A percentile compares a stretch with the other conserved stretches of the same genome.
These are phyloP conservation scores for Globisporangium recalcitrans DNA, from an alignment of 352 stramenopile genomes.

Conservation along the genomic window DNA sequence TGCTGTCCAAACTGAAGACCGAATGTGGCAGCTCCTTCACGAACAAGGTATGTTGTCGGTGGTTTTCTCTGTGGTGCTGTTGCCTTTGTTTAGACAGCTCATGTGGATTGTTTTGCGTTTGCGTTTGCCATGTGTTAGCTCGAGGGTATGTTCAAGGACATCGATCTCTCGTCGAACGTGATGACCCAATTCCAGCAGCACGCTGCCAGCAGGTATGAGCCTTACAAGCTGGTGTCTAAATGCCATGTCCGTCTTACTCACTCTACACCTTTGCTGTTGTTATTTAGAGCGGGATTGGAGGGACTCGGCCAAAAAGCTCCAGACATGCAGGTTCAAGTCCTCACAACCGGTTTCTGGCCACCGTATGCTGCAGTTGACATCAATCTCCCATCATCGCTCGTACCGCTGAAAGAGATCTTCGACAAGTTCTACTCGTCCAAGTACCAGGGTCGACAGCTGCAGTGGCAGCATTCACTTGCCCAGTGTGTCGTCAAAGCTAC, in stretches of 20 bases:
- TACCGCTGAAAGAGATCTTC: conserved; percentile 79
- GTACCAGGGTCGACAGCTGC: conserved; percentile 84
- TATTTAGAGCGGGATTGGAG: conserved; percentile 40
- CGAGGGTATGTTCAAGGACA: conserved; percentile 99
- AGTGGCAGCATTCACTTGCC: conserved; percentile 89
- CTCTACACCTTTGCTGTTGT: neutral
- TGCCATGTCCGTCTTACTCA: neutral
- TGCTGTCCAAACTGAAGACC: conserved; percentile 97
- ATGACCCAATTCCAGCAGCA: conserved; percentile 91
- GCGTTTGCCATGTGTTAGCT: conserved; percentile 50
- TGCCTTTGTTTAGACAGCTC: neutral
- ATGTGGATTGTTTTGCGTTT: neutral
- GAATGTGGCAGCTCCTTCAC: conserved; percentile 98
- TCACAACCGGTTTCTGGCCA: conserved; percentile 98
- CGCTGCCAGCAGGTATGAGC: conserved; percentile 61
- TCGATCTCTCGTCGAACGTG: conserved; percentile 93
- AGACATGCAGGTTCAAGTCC: conserved; percentile 95
- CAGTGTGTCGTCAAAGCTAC: conserved; percentile 85
- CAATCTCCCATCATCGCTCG: conserved; percentile 56
- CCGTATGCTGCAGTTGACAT: conserved; percentile 87
- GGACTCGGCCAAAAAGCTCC: conserved; percentile 43
- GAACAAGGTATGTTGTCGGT: conserved; percentile 76
- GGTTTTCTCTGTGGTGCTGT: neutral
- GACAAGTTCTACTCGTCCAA: conserved; percentile 88
- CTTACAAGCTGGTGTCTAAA: no score